These are phyloP conservation scores for Serendipita sp. DNA, from an alignment of 768 basidiomycete genomes.

Conservation along the genomic window DNA sequence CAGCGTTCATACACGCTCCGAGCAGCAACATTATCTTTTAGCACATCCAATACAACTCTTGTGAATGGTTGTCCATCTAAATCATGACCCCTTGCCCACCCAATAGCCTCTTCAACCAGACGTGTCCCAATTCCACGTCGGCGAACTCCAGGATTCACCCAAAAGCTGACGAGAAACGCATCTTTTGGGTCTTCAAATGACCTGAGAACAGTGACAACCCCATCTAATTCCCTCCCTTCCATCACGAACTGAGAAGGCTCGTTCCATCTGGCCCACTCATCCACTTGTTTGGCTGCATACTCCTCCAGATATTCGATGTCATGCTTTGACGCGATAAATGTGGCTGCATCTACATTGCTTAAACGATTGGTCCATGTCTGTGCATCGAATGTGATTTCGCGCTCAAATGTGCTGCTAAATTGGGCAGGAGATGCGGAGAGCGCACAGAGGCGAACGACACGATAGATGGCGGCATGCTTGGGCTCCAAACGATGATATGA, in stretches of 20 bases:
- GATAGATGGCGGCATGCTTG: neutral
- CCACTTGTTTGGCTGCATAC: neutral
- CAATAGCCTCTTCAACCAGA: neutral
- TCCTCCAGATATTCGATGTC: neutral
- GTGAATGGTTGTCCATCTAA: neutral
- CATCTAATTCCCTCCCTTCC: neutral
- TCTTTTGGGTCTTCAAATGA: neutral
- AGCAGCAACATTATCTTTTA: neutral
- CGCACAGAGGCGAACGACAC: neutral
- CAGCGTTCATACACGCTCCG: neutral
- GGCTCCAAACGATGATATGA: neutral
- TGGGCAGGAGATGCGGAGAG: neutral
- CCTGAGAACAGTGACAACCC: neutral
- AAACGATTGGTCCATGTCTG: neutral
- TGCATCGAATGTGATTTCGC: neutral
- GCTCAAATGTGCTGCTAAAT: neutral
- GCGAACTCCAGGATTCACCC: neutral
- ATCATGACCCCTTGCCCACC: neutral
- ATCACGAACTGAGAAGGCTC: neutral
- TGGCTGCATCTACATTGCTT: neutral
- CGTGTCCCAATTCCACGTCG: neutral
- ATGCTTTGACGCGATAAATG: neutral
- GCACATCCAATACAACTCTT: neutral
- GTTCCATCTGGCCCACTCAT: neutral
- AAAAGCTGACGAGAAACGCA: neutral